These are phyloP conservation scores for Apophysomyces elegans DNA, from an alignment of 371 early-diverging fungal genomes.

Conservation along the genomic window DNA sequence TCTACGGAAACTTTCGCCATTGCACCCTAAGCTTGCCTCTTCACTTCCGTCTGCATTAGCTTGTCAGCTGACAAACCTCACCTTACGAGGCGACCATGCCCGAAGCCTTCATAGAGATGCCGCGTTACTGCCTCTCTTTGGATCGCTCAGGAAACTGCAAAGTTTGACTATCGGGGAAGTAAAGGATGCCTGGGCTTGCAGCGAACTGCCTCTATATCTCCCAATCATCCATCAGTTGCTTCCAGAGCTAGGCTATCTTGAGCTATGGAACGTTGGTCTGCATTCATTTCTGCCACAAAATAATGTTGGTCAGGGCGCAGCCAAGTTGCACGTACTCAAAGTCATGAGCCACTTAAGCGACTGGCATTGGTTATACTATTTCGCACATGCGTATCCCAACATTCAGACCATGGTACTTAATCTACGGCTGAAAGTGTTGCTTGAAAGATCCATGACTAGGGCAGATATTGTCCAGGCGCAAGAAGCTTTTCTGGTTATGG, in stretches of 20 bases:
- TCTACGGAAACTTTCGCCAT: not conserved
- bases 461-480: not conserved
- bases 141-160: not conserved
- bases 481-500: not conserved
- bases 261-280: not conserved
- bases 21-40: not conserved
- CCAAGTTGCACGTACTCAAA: conserved; percentile 7
- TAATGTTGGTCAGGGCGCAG: not conserved
- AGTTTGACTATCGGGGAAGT: not conserved
- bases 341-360: not conserved
- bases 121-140: not conserved
- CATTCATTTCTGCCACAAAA: not conserved
- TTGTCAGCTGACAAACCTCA: not conserved
- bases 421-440: not conserved
- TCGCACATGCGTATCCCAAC: not conserved
- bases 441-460: not conserved
- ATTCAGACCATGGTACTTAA: not conserved
- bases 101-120: not conserved
- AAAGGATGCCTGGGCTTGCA: not conserved
- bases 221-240: not conserved
- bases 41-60: not conserved
- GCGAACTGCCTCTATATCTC: not conserved
- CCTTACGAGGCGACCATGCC: not conserved
- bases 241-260: not conserved
- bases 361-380: not conserved